Evolutionary conservation across 257 asterid genomes (phyloP).

Genomic region (Solanum gandarillasii): DNA sequence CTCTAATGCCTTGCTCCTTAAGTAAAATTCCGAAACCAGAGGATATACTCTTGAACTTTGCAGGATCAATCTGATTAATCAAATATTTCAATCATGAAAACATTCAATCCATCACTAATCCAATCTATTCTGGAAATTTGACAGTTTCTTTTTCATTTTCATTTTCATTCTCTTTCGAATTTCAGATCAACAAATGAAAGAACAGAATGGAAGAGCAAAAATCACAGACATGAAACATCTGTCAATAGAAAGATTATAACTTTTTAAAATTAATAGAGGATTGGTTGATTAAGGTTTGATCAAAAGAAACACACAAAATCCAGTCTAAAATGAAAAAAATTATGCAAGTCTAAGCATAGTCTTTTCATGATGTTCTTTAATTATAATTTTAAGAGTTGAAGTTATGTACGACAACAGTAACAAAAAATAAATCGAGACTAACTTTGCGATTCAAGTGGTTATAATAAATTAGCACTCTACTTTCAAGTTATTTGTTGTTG

Average conservation of each 20-base stretch:
- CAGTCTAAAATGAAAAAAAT: background rate
- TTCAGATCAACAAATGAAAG: background rate
- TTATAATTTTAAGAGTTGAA: background rate
- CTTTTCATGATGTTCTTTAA: background rate
- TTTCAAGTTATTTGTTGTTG: background rate
- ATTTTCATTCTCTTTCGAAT: background rate
- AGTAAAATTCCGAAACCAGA: conserved; percentile 44
- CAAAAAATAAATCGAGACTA: background rate
- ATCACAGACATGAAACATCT: background rate
- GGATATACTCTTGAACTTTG: conserved; percentile 48
- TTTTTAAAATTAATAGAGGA: background rate
- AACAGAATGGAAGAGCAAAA: background rate
- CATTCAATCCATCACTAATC: background rate
- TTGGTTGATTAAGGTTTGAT: background rate
- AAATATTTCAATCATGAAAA: background rate
- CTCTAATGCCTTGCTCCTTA: conserved; percentile 58
- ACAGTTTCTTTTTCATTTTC: background rate
- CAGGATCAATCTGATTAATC: conserved; percentile 40
- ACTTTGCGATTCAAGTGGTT: background rate
- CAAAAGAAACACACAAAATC: background rate
- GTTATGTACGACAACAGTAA: background rate
- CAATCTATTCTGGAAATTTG: background rate
- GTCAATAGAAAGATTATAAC: background rate
- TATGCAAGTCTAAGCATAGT: too few species aligned
- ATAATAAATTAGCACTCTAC: background rate